phyloP scores from a whole-genome alignment of 2,329 filamentous ascomycete genomes.

The Tricladium varicosporioides region DNA sequence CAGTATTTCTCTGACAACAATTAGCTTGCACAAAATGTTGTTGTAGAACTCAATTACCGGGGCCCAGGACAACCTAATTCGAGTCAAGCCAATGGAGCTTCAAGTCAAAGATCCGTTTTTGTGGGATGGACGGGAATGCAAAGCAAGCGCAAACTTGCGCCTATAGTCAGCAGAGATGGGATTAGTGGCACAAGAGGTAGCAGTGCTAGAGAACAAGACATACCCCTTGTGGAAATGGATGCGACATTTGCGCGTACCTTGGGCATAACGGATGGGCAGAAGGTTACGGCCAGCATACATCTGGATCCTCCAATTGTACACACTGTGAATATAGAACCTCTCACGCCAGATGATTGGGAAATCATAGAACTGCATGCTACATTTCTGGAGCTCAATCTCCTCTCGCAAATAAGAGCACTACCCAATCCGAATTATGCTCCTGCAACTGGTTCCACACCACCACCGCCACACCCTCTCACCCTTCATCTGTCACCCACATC shows the following conservation, averaged over 20 bases:
- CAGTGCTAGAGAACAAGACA: conserved; percentile 69
- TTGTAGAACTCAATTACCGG: conserved; percentile 85
- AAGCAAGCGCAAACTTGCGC: conserved; percentile 77
- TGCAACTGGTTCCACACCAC: conserved; percentile 47
- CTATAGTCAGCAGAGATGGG: conserved; percentile 73
- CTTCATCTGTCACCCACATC: conserved; percentile 93
- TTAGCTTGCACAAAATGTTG: conserved; percentile 89
- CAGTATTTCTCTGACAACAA: conserved; percentile 9
- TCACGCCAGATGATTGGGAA: conserved; percentile 97
- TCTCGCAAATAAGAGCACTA: conserved; percentile 88
- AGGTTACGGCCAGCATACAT: conserved; percentile 70
- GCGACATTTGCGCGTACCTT: conserved; percentile 76
- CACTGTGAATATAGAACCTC: conserved; percentile 93
- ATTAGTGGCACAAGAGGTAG: conserved; percentile 57
- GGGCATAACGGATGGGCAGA: conserved; percentile 78
- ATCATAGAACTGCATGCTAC: conserved; percentile 97
- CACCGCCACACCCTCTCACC: conserved; percentile 74
- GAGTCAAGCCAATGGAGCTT: conserved; percentile 44
- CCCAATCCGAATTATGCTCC: conserved; percentile 75
- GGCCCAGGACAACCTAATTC: conserved; percentile 49
- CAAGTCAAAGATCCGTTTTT: conserved; percentile 69
- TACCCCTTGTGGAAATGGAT: conserved; percentile 80
- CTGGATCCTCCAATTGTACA: conserved; percentile 87
- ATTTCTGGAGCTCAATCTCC: conserved; percentile 90
- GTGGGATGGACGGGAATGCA: conserved; percentile 98